Percentiles rank a stretch among this genome's conserved stretches.
Conservation (phyloP, 805 yeast species). For the Clavispora santaluciae region DNA sequence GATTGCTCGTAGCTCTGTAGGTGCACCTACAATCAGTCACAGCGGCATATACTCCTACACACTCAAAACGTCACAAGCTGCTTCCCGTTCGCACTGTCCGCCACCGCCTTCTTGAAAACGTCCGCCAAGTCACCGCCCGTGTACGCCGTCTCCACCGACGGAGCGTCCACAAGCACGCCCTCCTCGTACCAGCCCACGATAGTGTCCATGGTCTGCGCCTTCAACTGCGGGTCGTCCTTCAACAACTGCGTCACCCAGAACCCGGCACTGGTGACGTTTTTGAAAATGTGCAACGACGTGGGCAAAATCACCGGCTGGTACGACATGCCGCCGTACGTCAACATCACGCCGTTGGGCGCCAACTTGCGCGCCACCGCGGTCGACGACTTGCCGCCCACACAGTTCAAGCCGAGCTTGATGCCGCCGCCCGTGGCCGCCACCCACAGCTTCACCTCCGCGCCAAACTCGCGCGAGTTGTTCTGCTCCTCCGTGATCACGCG, state of each 20-base stretch:
- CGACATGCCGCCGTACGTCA: slow-evolving; percentile 98
- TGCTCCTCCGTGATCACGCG: slow-evolving; percentile 87
- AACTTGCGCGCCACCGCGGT: slow-evolving; percentile 81
- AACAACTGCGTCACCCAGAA: slow-evolving; percentile 79
- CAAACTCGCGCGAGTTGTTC: slow-evolving; percentile 63
- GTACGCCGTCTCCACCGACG: slow-evolving; percentile 26
- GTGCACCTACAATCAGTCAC: no score
- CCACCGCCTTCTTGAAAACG: slow-evolving; percentile 27
- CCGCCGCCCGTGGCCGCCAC: slow-evolving; percentile 43
- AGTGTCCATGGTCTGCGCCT: slow-evolving; percentile 30
- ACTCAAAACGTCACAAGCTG: slow-evolving; percentile 27
- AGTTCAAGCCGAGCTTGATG: slow-evolving; percentile 78
- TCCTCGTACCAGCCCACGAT: slow-evolving; percentile 39
- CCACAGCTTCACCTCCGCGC: slow-evolving; percentile 53
- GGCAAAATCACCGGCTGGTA: slow-evolving; percentile 91
- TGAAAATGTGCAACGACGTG: slow-evolving; percentile 84
- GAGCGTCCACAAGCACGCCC: slow-evolving; percentile 34
- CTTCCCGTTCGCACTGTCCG: slow-evolving; percentile 33
- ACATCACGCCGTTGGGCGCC: slow-evolving; percentile 65
- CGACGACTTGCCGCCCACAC: slow-evolving; percentile 88
- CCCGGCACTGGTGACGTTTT: slow-evolving; percentile 79
- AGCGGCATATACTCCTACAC: no score
- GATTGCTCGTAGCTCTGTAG: no score
- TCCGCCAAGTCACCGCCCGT: slow-evolving; percentile 23
- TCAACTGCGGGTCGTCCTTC: slow-evolving; percentile 32